A percentile compares a stretch with the other conserved stretches of the same genome.
Evolutionary conservation across 2,329 filamentous ascomycete genomes (phyloP).

Genomic region (Fusarium sororula): DNA sequence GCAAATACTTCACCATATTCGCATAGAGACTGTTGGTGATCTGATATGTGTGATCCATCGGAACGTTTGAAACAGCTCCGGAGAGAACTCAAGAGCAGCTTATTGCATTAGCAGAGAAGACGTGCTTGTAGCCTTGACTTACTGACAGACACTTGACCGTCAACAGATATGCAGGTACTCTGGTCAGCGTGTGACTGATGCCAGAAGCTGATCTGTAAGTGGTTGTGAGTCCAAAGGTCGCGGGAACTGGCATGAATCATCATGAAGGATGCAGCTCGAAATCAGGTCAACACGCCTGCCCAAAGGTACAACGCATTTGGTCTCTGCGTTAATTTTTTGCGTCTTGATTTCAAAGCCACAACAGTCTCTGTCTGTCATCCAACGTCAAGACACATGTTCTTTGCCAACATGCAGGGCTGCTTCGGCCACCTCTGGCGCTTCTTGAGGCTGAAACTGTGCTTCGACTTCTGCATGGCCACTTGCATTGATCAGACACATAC

Average conservation of each 20-base stretch:
- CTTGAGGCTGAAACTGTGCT: conserved; percentile 26
- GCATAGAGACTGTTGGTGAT: not conserved
- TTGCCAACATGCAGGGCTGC: not conserved
- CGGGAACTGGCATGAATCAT: conserved; percentile 24
- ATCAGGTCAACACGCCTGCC: not conserved
- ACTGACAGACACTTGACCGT: not conserved
- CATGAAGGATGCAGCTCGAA: not conserved
- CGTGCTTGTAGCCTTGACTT: not conserved
- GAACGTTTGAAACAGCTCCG: conserved; percentile 9
- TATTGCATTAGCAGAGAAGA: not conserved
- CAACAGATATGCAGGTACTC: not conserved
- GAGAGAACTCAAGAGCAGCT: not conserved
- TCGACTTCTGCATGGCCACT: not conserved
- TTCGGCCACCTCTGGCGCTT: not conserved
- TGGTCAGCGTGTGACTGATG: not conserved
- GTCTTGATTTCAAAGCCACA: not conserved
- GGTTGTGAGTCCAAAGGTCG: not conserved
- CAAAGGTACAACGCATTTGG: not conserved
- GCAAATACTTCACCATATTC: not conserved
- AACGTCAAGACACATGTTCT: not conserved
- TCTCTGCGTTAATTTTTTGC: not conserved
- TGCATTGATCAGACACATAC: not conserved
- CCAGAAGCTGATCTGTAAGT: not conserved
- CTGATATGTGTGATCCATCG: not conserved
- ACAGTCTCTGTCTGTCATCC: not conserved